Evolutionary conservation across 208 protist genomes (phyloP), one percentile per base, ranked within the genome.

Genomic region (Trypanosoma platydactyli): DNA sequence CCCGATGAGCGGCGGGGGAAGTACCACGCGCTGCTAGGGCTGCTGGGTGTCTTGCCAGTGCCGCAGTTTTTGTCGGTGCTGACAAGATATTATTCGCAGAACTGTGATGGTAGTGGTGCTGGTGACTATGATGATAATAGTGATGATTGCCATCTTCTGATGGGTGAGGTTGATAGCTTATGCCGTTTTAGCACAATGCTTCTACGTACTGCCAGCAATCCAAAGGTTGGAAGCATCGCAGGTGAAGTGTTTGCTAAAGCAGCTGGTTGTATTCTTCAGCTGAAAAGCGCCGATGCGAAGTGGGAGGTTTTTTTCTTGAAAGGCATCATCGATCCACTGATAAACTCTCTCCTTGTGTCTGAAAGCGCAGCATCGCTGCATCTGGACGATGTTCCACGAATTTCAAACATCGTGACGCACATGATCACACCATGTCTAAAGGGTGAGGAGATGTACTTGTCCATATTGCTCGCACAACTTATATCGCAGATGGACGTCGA

Each of bases 1-100:
- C 79, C 77, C 30, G 77, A 81, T 40, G 85, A 94, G 63, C 79
- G 91, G 12, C 72, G 91, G 13, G 91, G 86, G 50, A 94, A 89
- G 73, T 96, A 96, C 59, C 91, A 94, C 57, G 91, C 91, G 18
- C 70, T 96, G 30, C 77, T 89, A 18, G 84, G 77, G 5, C 73
- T 93, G 54, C 57, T 94, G 30, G 59, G 57, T 1, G 68, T 81
- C 52, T 61, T 94, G 69, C 71, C 84, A 9, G 22, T 84, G 20
- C 41, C 46, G 1, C 67, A 76, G 29, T 83, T 95, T 55, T 40
- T 95, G 1, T 40, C 55, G 0, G 78, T 62, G 22, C 53, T 94
- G 27, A 55, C 18, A 61, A 42, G 55, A 52, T 30, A 70, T 50
- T 73, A 63, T 55, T 50, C 60, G 25, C 25, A 64, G 41, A 5